phyloP scores from a whole-genome alignment of 2,329 filamentous ascomycete species.

The Colletotrichum cuscutae region DNA sequence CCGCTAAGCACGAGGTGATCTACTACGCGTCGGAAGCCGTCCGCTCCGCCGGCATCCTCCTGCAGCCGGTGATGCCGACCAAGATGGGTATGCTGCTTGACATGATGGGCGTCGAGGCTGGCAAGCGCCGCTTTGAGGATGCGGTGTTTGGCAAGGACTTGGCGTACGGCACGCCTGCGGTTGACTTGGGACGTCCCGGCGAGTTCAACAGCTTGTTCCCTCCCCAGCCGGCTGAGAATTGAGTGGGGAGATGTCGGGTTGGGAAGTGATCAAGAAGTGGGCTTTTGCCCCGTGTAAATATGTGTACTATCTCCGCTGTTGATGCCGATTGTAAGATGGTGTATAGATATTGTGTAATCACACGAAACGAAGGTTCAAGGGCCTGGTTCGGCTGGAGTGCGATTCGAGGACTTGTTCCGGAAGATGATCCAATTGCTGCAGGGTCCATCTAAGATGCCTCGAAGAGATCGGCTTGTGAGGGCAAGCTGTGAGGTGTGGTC shows the following conservation, averaged over 20 bases:
- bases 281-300: not conserved
- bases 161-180: conserved; percentile 67
- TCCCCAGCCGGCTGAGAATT: conserved; percentile 15
- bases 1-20: conserved; percentile 67
- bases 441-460: not conserved
- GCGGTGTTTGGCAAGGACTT: conserved; percentile 73
- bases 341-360: not conserved
- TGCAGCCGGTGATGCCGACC: conserved; percentile 90
- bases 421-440: not conserved
- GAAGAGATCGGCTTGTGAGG: not conserved
- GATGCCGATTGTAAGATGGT: not conserved
- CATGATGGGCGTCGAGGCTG: conserved; percentile 75
- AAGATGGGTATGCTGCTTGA: conserved; percentile 81
- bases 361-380: not conserved
- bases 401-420: not conserved
- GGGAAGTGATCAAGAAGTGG: no score
- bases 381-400: not conserved
- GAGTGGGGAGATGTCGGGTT: not conserved
- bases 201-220: conserved; percentile 24
- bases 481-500: not conserved
- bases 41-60: conserved; percentile 81
- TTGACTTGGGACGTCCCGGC: conserved; percentile 5
- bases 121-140: conserved; percentile 70
- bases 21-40: conserved; percentile 80
- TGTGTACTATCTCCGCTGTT: not conserved